Conservation (phyloP, 179 eudicot species). For the Beta corolliflora region DNA sequence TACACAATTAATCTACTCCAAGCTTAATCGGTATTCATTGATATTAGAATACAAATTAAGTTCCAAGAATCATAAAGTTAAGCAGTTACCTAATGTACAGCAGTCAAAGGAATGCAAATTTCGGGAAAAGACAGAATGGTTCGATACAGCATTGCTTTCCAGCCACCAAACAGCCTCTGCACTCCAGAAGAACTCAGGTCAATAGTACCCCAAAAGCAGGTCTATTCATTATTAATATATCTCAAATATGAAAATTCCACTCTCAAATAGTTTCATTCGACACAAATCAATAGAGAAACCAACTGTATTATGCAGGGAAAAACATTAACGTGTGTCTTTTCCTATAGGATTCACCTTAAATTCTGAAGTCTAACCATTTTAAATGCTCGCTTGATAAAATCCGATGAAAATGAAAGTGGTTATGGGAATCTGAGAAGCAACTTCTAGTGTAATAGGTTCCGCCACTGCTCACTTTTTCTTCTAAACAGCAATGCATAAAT, state of each 20-base stretch:
- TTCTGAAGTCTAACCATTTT: neutral
- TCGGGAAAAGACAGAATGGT: neutral
- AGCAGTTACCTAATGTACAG: neutral
- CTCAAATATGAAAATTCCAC: neutral
- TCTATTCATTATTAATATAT: neutral
- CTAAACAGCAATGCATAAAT: neutral
- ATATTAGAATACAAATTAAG: neutral
- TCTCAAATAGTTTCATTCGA: neutral
- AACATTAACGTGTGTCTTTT: neutral
- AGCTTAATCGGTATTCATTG: neutral
- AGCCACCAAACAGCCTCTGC: neutral
- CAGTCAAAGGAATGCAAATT: neutral
- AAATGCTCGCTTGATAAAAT: neutral
- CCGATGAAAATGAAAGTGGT: no score
- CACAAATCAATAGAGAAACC: neutral
- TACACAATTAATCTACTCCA: neutral
- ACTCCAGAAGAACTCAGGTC: neutral
- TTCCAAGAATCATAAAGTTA: neutral
- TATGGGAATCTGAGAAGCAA: neutral
- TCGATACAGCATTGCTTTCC: slow-evolving; percentile 1
- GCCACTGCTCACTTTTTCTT: neutral
- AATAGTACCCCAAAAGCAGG: neutral
- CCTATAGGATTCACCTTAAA: neutral
- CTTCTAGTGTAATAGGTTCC: neutral
- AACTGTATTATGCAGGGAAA: neutral